Base-by-base conservation (phyloP, 2,329 filamentous ascomycete species). In the Aspergillus piperis region DNA sequence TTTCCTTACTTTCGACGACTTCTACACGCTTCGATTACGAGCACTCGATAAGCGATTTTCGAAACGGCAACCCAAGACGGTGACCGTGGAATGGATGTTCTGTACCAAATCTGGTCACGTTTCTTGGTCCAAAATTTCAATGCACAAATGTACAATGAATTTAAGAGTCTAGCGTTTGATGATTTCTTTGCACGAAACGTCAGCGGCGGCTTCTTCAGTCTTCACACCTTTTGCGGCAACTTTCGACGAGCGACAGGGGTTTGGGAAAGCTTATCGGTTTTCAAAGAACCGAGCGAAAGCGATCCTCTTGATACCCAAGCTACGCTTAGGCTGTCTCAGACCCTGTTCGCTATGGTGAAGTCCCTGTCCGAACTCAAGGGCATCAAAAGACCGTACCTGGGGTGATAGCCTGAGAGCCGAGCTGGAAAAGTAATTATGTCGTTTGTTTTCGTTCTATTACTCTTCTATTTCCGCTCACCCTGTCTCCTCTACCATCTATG, bases 51-150 rank as follows among this genome's bases (percentile, higher is more conserved):
- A 83, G 74, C 82, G 81, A 73, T 76, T 62, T 74, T 75, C 39
- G 27, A n/a, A 65, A 75, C 77, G 62, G 65, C 76, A 47, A 73
- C 74, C 59, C 60, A 48, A 53, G 58, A 69, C 64, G 79, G 78
- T 63, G 68, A 64, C 63, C 64, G 62, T 65, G 62, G 67, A 69
- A 87, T 89, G 82, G 83, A 86, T 70, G 82, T 86, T 60, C 82
- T 91, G 30, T 92, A 91, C 78, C 83, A 87, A 64, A 90, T 90
- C 78, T 92, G 89, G 88, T 86, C 86, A 19, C 85, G 89, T 73
- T 90, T 90, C 71, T 81, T 92, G 64, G 83, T 87, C 64, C 83
- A 86, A 69, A 88, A 90, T 76, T 92, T 92, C 83, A 90, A 92
- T 74, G 81, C 83, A 60, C 81, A 80, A 71, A 90, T 93, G 86